Base-by-base conservation (phyloP, 768 basidiomycete genomes). In the Russula earlei region DNA sequence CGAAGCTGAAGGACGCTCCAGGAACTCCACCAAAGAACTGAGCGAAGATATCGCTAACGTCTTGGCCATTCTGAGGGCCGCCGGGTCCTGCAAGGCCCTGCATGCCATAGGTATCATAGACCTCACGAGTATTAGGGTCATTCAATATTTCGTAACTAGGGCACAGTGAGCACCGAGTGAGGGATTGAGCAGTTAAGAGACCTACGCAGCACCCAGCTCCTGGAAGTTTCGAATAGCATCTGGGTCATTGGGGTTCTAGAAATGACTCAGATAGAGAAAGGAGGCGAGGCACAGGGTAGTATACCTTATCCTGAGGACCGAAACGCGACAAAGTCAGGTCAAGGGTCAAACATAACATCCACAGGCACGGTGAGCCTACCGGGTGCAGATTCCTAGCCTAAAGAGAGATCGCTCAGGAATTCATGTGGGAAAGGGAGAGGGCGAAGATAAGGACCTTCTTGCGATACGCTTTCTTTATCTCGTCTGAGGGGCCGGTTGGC, bases 401-500 rank as follows among this genome's bases (percentile, higher is more conserved):
- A 4, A 50, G 55, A 57, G 31, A 58, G 41, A 54, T 57, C 49
- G 38, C 50, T 60, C 46, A 65, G 61, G 61, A 65, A 41, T 45
- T 54, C 47, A 61, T 61, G 58, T 42, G 51, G 36, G 37, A 50
- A 36, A 63, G 37, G 51, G 34, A 65, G n/a, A 49, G 54, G 61
- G 49, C 52, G 34, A 54, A 31, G 33, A 68, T 64, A 63, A 72
- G 50, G 52, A 90, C 91, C 83, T 93, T 94, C 74, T 81, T 87
- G 68, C 87, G 85, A 68, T 97, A 97, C 15, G 93, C 93, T 67
- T 88, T 90, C 72, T 93, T 94, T 64, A 97, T 91, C 60, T 97
- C 91, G 62, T 76, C 89, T 86, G 61, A 36, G 47, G 17, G 54
- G 58, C 7, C 12, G 51, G 43, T 41, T 24, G 10, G 43, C 47